Percentiles rank a stretch among this genome's conserved stretches.
These are phyloP conservation scores for Entelexis sorbosivorans DNA, from an alignment of 1,139 yeast species.

Conservation along the genomic window DNA sequence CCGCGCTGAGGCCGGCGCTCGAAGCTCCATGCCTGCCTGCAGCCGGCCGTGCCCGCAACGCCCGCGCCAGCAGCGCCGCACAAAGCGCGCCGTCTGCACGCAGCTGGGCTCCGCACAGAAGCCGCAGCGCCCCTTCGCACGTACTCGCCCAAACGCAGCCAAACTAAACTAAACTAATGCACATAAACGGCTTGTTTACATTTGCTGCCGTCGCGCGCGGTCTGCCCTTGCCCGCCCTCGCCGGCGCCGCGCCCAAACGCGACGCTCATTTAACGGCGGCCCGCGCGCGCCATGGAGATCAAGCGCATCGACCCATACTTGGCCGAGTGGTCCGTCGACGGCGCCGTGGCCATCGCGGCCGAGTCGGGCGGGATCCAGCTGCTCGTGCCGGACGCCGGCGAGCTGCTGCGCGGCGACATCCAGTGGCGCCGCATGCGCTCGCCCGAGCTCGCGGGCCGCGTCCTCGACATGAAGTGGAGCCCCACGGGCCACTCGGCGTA, in stretches of 20 bases:
- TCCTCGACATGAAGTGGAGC: constrained; percentile 14
- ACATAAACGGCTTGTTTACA: too few relatives aligned
- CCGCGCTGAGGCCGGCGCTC: too few relatives aligned
- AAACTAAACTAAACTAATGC: too few relatives aligned
- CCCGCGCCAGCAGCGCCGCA: too few relatives aligned
- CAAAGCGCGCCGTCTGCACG: too few relatives aligned
- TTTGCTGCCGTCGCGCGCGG: too few relatives aligned
- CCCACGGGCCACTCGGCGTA: constrained; percentile 5
- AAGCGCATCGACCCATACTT: constrained; percentile 17
- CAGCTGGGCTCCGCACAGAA: too few relatives aligned
- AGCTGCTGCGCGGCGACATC: constrained; percentile 3
- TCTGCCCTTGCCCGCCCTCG: constrained; percentile 5
- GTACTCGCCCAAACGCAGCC: too few relatives aligned
- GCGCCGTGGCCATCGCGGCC: constrained; percentile 16
- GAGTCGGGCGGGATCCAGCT: constrained; percentile 12
- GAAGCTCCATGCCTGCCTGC: too few relatives aligned
- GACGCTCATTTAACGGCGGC: background rate
- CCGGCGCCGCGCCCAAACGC: background rate
- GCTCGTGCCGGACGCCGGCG: constrained; percentile 7
- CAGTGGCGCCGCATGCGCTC: constrained; percentile 10
- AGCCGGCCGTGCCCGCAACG: too few relatives aligned
- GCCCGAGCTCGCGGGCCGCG: constrained; percentile 6
- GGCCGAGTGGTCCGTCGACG: constrained; percentile 16
- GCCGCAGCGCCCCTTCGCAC: too few relatives aligned
- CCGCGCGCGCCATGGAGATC: constrained; percentile 12